phyloP scores from a whole-genome alignment of 2,329 filamentous ascomycete genomes.

The Trichoderma endophyticum region DNA sequence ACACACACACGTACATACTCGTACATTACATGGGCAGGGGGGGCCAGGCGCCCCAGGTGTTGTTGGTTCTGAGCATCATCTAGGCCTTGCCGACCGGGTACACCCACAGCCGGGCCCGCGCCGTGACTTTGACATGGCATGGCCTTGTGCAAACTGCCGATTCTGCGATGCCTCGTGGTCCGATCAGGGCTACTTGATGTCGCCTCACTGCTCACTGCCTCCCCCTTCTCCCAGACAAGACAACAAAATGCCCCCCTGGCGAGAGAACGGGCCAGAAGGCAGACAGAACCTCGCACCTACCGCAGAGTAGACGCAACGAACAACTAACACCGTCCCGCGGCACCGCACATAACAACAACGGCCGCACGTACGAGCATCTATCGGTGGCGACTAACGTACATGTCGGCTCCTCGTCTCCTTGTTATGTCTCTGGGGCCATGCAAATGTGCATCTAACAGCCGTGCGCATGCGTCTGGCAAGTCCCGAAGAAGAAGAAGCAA shows the following conservation, averaged over 20 bases:
- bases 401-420: conserved; percentile 3
- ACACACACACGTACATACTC: background rate
- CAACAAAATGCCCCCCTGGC: conserved; percentile 15
- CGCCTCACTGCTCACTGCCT: conserved; percentile 16
- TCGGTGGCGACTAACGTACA: conserved; percentile 17
- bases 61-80: conserved; percentile 17
- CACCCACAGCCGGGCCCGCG: conserved; percentile 7
- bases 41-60: conserved; percentile 17
- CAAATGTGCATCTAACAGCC: conserved; percentile 16
- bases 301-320: conserved; percentile 14
- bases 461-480: conserved; percentile 8
- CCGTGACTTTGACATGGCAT: conserved; percentile 27
- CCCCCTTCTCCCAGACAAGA: background rate
- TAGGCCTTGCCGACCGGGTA: conserved; percentile 17
- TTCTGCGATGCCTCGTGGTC: conserved; percentile 22
- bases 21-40: conserved; percentile 20
- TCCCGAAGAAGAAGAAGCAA: conserved; percentile 17
- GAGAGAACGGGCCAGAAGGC: conserved; percentile 20
- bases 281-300: conserved; percentile 18
- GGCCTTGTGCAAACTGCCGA: conserved; percentile 24
- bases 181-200: conserved; percentile 28
- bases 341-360: conserved; percentile 15
- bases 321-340: conserved; percentile 4
- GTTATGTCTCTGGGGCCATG: conserved; percentile 3
- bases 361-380: conserved; percentile 7